Evolutionary conservation across 139 green algal species (phyloP), one percentile per base, ranked within the genome.

Genomic region (Gonium pectorale): DNA sequence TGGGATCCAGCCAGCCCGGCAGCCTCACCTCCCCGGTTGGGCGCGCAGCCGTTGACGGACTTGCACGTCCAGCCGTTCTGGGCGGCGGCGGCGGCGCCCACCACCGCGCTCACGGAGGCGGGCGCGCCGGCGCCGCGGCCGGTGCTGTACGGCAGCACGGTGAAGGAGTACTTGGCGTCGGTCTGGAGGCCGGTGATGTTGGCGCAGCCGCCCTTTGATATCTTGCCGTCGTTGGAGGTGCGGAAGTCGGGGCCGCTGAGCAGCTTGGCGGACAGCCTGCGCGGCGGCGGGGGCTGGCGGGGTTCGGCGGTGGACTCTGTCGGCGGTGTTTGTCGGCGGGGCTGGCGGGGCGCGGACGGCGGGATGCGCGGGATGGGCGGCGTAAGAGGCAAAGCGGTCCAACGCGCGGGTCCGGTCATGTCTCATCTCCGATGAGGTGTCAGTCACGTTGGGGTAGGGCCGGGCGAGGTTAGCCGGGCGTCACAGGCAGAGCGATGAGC

Each of bases 231-330:
- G 62, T 26, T 33, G 33, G 77, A 73, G 59, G 43, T n/a, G 43
- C 77, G 77, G 77, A 83, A 83, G 77, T 33, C 77, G 43, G 77
- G 77, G 60, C 77, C 63, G 77, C 37, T 17, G 24, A 83, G 41
- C n/a, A 49, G 62, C 5, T 19, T 35, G 22, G 77, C 44, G 22
- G 60, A 66, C 21, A 83, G 27, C n/a, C 78, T 84, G 63, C 3
- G 35, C 38, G 5, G 1, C 5, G 40, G 40, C 5, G 67, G 40
- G 19, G 13, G 62, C n/a, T 7, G n/a, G 11, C 29, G 3, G 11
- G 13, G 27, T 22, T 15, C n/a, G 1, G 0, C 5, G 62, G 62
- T 69, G n/a, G 8, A n/a, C n/a, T n/a, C n/a, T n/a, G n/a, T n/a
- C n/a, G n/a, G n/a, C n/a, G n/a, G n/a, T n/a, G n/a, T n/a, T n/a